These are phyloP conservation scores for Nephelium lappaceum DNA, from an alignment of 345 rosid species.

Conservation along the genomic window DNA sequence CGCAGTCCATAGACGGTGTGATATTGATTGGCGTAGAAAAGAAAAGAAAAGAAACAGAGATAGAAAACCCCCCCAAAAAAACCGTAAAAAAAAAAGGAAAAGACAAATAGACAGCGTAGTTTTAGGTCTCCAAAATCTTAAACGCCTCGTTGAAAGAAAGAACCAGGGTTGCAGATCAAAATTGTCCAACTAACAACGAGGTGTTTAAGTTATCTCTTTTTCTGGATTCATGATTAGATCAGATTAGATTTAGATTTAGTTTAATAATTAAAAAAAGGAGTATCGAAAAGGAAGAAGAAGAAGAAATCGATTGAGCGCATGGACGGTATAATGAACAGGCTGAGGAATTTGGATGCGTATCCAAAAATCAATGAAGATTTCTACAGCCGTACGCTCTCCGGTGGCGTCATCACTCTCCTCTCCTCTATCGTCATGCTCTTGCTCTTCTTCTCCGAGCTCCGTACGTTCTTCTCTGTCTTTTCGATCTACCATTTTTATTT, in stretches of 20 bases:
- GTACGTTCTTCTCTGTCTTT: conserved; percentile 38
- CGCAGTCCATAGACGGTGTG: not conserved
- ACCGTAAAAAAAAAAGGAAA: not conserved
- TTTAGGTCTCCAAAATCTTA: conserved; percentile 6
- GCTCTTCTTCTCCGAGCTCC: conserved; percentile 96
- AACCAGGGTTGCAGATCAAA: not conserved
- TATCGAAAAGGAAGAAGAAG: not conserved
- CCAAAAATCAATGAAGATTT: conserved; percentile 98
- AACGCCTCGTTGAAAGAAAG: conserved; percentile 20
- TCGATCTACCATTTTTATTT: not conserved
- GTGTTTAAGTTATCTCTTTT: not conserved
- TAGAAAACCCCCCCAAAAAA: not conserved
- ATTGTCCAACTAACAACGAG: not conserved
- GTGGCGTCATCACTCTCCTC: conserved; percentile 83
- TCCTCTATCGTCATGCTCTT: conserved; percentile 92
- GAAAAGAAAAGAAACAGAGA: not conserved
- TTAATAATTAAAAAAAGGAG: not conserved
- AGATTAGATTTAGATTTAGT: not conserved
- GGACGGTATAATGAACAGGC: conserved; percentile 74
- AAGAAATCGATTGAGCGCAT: conserved; percentile 29
- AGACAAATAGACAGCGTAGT: not conserved
- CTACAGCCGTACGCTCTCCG: conserved; percentile 93
- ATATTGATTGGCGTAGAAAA: not conserved
- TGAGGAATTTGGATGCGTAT: conserved; percentile 89
- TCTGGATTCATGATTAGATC: not conserved